These are phyloP conservation scores for Termitomyces sp. DNA, from an alignment of 768 basidiomycete species.

Conservation along the genomic window DNA sequence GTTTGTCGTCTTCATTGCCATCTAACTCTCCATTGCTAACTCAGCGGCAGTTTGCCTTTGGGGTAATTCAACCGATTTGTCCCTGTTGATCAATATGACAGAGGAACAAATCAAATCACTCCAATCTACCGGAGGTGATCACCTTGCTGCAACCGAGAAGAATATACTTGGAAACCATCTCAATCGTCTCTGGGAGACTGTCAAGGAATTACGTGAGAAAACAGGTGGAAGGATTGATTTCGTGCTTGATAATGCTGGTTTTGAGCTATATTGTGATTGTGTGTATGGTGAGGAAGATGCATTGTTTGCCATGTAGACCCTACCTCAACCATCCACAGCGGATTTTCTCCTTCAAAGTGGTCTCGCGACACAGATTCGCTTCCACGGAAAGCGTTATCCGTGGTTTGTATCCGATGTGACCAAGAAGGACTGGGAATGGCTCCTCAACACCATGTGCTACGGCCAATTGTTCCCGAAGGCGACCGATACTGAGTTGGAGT, in stretches of 20 bases:
- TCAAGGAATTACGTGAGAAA: conserved; percentile 62
- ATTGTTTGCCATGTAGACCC: not conserved
- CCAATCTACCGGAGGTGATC: conserved; percentile 96
- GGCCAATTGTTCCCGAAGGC: conserved; percentile 89
- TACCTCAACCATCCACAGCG: conserved; percentile 36
- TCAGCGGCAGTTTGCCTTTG: conserved; percentile 72
- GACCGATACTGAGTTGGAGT: conserved; percentile 73
- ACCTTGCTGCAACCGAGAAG: conserved; percentile 92
- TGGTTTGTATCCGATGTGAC: conserved; percentile 96
- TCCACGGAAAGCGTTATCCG: conserved; percentile 94
- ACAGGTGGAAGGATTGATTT: conserved; percentile 77
- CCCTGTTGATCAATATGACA: conserved; percentile 93
- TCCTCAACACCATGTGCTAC: conserved; percentile 80
- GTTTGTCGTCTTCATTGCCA: conserved; percentile 28
- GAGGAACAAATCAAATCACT: conserved; percentile 95
- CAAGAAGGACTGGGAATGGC: conserved; percentile 91
- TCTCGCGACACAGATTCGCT: conserved; percentile 74
- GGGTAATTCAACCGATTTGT: conserved; percentile 96
- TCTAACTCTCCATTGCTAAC: conserved; percentile 1
- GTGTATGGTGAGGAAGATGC: conserved; percentile 62
- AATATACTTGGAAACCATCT: conserved; percentile 91
- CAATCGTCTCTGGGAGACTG: conserved; percentile 62
- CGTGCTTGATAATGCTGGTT: conserved; percentile 82
- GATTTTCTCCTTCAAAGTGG: conserved; percentile 93
- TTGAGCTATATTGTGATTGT: conserved; percentile 84